Percentiles rank a stretch among this genome's conserved stretches.
Evolutionary conservation across 306 rosid species (phyloP).

Genomic region (Pueraria montana): DNA sequence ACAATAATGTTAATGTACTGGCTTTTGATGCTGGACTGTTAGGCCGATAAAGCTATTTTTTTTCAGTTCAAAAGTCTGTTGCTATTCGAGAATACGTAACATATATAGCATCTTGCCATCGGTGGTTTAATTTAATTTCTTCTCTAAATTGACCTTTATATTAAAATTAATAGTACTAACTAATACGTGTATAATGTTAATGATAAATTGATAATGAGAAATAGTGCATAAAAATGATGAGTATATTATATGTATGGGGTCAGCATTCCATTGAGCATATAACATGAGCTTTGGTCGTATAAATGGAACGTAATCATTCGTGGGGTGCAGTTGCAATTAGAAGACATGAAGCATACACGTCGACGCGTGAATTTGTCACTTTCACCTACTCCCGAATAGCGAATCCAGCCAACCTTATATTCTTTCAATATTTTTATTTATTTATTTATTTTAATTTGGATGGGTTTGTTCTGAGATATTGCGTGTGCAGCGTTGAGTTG

Average conservation of each 20-base stretch:
- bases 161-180: not conserved
- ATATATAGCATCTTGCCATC: not conserved
- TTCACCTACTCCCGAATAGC: slow-evolving; percentile 58
- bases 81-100: not conserved
- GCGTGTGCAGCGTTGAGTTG: not conserved
- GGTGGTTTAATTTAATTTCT: not conserved
- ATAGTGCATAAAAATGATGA: slow-evolving; percentile 1
- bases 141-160: not conserved
- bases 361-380: slow-evolving; percentile 56
- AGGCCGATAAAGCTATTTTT: not conserved
- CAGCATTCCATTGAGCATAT: not conserved
- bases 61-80: not conserved
- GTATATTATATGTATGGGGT: not conserved
- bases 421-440: not conserved
- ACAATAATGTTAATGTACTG: not conserved
- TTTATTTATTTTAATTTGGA: not conserved
- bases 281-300: not conserved
- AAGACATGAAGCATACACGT: slow-evolving; percentile 48
- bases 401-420: slow-evolving; percentile 51
- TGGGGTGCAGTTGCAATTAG: slow-evolving; percentile 38
- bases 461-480: slow-evolving; percentile 1
- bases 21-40: not conserved
- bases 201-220: not conserved
- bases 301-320: not conserved
- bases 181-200: not conserved